A percentile compares a stretch with the other conserved stretches of the same genome.
phyloP scores from a whole-genome alignment of 805 yeast species.

The Deakozyma indianensis region DNA sequence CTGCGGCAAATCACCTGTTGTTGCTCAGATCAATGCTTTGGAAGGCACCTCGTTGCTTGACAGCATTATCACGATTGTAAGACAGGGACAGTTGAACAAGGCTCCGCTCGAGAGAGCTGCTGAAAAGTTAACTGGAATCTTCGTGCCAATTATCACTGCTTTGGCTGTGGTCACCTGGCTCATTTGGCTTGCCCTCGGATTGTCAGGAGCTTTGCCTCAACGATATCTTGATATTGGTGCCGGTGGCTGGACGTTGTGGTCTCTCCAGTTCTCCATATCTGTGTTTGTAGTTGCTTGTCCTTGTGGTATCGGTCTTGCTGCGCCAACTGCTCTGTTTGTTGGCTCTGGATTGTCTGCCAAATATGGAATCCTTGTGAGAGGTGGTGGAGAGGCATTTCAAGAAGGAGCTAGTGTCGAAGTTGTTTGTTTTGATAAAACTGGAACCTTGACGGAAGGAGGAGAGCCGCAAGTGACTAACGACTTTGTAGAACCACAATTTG shows the following conservation, averaged over 20 bases:
- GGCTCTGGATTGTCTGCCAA: slow-evolving; percentile 72
- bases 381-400: slow-evolving; percentile 75
- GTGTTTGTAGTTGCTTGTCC: slow-evolving; percentile 80
- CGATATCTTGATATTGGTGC: slow-evolving; percentile 45
- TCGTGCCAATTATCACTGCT: slow-evolving; percentile 54
- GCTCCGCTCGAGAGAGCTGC: slow-evolving; percentile 66
- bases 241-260: slow-evolving; percentile 71
- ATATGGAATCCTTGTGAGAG: slow-evolving; percentile 59
- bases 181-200: slow-evolving; percentile 50
- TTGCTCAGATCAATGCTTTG: slow-evolving; percentile 40
- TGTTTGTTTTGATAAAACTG: slow-evolving; percentile 68
- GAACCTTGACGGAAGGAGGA: slow-evolving; percentile 56
- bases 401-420: slow-evolving; percentile 52
- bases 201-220: slow-evolving; percentile 37
- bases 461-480: slow-evolving; percentile 42
- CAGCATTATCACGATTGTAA: slow-evolving; percentile 52
- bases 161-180: slow-evolving; percentile 53
- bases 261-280: slow-evolving; percentile 60
- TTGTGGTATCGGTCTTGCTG: slow-evolving; percentile 74
- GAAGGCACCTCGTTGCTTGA: slow-evolving; percentile 56
- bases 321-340: slow-evolving; percentile 70
- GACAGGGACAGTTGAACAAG: slow-evolving; percentile 57
- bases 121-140: slow-evolving; percentile 51
- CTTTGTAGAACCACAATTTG: slow-evolving; percentile 12
- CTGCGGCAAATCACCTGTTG: slow-evolving; percentile 37